Conservation (phyloP, 257 asterid species). For the Solanum clarkiae region DNA sequence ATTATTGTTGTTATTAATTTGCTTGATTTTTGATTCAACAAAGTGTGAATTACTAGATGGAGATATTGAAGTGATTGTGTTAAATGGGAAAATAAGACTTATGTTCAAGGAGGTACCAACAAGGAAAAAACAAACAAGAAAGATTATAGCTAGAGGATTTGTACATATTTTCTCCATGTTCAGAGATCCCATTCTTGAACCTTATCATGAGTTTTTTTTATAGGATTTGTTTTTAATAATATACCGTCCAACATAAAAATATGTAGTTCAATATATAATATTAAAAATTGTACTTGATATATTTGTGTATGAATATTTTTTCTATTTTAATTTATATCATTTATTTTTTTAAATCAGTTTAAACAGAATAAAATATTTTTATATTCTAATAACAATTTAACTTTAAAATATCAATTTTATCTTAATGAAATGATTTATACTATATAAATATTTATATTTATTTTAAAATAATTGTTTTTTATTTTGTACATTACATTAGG, state of each 20-base stretch:
- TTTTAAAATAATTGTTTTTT: too few relatives aligned
- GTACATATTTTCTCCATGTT: constrained; percentile 64
- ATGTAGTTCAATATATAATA: neutral
- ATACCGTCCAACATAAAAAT: too few relatives aligned
- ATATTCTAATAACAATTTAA: too few relatives aligned
- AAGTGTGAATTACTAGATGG: constrained; percentile 29
- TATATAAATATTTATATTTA: too few relatives aligned
- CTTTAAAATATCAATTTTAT: too few relatives aligned
- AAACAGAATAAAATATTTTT: too few relatives aligned
- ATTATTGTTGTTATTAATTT: neutral
- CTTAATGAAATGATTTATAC: too few relatives aligned
- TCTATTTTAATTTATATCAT: too few relatives aligned
- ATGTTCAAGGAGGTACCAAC: constrained; percentile 56
- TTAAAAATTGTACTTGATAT: too few relatives aligned
- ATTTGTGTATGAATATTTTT: too few relatives aligned
- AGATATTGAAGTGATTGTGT: constrained; percentile 41
- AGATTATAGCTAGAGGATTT: constrained; percentile 54
- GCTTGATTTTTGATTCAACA: constrained; percentile 27
- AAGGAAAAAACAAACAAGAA: constrained; percentile 43
- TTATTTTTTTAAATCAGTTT: too few relatives aligned
- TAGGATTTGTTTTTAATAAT: neutral
- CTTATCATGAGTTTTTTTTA: constrained; percentile 27
- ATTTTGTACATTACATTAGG: too few relatives aligned
- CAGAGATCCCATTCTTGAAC: constrained; percentile 35
- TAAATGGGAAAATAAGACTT: constrained; percentile 47